These are phyloP conservation scores for Vararia minispora DNA, from an alignment of 768 basidiomycete species.

Conservation along the genomic window DNA sequence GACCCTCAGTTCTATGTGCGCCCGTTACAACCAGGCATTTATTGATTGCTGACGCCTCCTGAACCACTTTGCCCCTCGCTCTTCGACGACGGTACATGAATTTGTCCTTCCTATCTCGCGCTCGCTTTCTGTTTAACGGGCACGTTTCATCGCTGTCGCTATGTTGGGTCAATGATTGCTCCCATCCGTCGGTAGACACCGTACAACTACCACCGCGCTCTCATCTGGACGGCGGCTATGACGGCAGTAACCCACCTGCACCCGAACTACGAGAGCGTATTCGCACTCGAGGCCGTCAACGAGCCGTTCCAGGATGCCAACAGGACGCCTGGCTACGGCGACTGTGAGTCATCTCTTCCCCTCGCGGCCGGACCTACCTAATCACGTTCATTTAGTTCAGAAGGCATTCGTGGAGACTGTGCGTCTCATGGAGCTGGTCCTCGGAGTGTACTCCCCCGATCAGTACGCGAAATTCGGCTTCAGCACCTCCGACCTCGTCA, in stretches of 20 bases:
- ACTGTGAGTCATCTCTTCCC: constrained; percentile 35
- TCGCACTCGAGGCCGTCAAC: constrained; percentile 67
- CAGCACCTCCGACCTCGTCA: not conserved
- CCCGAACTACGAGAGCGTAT: constrained; percentile 50
- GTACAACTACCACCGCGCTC: constrained; percentile 64
- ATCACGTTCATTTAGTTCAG: not conserved
- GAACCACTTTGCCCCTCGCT: no score
- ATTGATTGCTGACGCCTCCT: constrained; percentile 6
- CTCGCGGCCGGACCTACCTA: not conserved
- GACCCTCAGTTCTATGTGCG: constrained; percentile 67
- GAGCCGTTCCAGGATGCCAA: constrained; percentile 67
- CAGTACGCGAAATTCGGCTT: no score
- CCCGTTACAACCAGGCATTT: not conserved
- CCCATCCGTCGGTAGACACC: no score
- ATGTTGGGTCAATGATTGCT: no score
- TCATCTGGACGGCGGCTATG: constrained; percentile 76
- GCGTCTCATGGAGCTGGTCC: constrained; percentile 8
- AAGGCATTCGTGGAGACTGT: not conserved
- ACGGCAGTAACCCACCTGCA: constrained; percentile 61
- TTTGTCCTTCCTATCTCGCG: no score
- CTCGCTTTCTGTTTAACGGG: no score
- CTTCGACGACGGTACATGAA: no score
- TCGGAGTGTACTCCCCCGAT: no score
- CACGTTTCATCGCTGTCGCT: no score
- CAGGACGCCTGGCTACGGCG: constrained; percentile 60